Base-by-base conservation (phyloP, 305 asterid species). In the Fraxinus sp. region DNA sequence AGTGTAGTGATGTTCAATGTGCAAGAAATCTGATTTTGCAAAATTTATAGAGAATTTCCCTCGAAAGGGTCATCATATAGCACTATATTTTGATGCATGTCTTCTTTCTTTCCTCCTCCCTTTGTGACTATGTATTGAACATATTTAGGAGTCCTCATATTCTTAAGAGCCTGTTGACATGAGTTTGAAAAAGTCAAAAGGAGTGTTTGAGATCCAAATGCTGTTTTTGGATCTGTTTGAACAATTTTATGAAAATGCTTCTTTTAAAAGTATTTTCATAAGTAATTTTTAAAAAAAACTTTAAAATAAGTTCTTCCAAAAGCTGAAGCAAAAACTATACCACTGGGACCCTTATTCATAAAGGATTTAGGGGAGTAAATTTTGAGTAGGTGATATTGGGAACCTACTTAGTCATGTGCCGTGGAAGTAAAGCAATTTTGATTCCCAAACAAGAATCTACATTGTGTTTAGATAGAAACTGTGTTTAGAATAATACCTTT, bases 21-120 rank as follows among this genome's bases (percentile, higher is more conserved):
- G 52, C 71, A 33, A 18, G 71, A 43, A 77, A 43, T 30, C 36
- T 30, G 81, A 76, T 80, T 68, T 70, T 81, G 82, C 84, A 66
- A 81, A 81, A 41, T 57, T 85, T 36, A 64, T 7, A 71, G 80
- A 30, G 24, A 64, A 13, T 77, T 41, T 2, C 77, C 78, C 3
- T n/a, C 18, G 28, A 55, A 49, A 9, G 20, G 76, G 4, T 10
- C 24, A 2, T 70, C 76, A 70, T 70, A 70, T 66, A 66, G 36
- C 7, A 11, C 74, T 11, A 66, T 70, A 70, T 13, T 13, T 70
- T 14, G 75, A 14, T 70, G n/a, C 75, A 7, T 14, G 22, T 66
- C 36, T 66, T 3, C 5, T 3, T 26, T n/a, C 26, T 66, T 66
- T 66, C 8, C 36, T 26, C 7, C 7, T 1, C n/a, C 73, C 73